Base-by-base conservation (phyloP, 768 basidiomycete genomes). In the Termitomyces sp. region DNA sequence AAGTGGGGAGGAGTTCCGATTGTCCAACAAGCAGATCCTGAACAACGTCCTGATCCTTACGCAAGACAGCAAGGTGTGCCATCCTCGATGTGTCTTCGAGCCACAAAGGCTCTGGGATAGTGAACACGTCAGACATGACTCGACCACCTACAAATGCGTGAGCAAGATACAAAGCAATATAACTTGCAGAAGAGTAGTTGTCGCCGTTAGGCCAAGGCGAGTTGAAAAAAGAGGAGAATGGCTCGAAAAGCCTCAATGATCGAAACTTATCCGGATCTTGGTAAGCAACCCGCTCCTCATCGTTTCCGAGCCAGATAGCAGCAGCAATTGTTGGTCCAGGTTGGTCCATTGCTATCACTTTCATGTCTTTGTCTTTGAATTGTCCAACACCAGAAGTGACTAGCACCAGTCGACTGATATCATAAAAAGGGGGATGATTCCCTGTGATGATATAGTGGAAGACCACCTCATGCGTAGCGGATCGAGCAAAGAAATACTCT, bases 361-460 rank as follows among this genome's bases (percentile, higher is more conserved):
- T 15, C 40, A 54, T 19, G 15, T 54, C 21, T 2, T 2, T 23
- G 5, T 46, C 42, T 7, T 44, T 28, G 15, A 31, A 23, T 11
- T 54, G 17, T 11, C 33, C 49, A 7, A 50, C 8, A 8, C 53
- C 53, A 0, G 30, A 47, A 11, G 53, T 46, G 21, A 54, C 35
- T 21, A 54, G 37, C 1, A 3, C n/a, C 45, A 54, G 1, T 17
- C 53, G 4, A 10, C 26, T 35, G 21, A 54, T 46, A 1, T n/a
- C 42, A 28, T 40, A 54, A 12, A 0, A 33, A 1, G 52, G 52
- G 2, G 52, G 52, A 35, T 53, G 52, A 3, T 30, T 17, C 2
- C 52, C 52, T 3, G 52, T 53, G 19, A 44, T 17, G 30, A 53
- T 44, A 8, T 53, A 53, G 15, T 53, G 52, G 19, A 53, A 44